phyloP scores from a whole-genome alignment of 75 land plant species.

The Ceratopteris richardii region DNA sequence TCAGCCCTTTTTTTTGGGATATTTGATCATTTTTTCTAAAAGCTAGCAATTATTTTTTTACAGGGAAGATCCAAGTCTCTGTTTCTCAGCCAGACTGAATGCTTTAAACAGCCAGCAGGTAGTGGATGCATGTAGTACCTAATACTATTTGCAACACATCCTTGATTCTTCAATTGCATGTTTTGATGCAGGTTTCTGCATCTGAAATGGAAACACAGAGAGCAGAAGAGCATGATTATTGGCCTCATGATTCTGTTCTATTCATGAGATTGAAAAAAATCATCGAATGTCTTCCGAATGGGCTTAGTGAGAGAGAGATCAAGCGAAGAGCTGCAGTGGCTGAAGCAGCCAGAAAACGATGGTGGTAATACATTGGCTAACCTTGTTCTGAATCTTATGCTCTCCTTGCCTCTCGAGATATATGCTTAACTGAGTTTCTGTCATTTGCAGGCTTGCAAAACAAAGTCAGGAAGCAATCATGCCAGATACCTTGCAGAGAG shows the following conservation, averaged over 20 bases:
- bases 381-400: not conserved
- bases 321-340: slow-evolving; percentile 6
- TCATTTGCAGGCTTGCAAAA: not conserved
- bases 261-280: slow-evolving; percentile 13
- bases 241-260: slow-evolving; percentile 19
- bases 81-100: slow-evolving; percentile 1
- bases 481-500: not conserved
- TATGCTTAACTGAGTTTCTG: not conserved
- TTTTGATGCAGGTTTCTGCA: too few relatives aligned
- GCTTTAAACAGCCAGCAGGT: too few relatives aligned
- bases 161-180: too few relatives aligned
- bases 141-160: too few relatives aligned
- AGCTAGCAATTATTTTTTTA: not conserved
- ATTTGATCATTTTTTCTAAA: too few relatives aligned
- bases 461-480: not conserved
- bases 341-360: slow-evolving; percentile 10
- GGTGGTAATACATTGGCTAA: not conserved
- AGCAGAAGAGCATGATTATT: slow-evolving; percentile 3
- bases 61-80: slow-evolving; percentile 8
- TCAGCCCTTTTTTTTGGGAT: too few relatives aligned
- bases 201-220: too few relatives aligned
- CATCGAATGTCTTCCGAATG: slow-evolving; percentile 19
- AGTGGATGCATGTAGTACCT: too few relatives aligned
- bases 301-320: slow-evolving; percentile 6
- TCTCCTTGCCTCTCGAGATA: not conserved